Percentiles rank a stretch among this genome's conserved stretches.
Evolutionary conservation across 768 basidiomycete species (phyloP).

Genomic region (Tulasnella sp.): DNA sequence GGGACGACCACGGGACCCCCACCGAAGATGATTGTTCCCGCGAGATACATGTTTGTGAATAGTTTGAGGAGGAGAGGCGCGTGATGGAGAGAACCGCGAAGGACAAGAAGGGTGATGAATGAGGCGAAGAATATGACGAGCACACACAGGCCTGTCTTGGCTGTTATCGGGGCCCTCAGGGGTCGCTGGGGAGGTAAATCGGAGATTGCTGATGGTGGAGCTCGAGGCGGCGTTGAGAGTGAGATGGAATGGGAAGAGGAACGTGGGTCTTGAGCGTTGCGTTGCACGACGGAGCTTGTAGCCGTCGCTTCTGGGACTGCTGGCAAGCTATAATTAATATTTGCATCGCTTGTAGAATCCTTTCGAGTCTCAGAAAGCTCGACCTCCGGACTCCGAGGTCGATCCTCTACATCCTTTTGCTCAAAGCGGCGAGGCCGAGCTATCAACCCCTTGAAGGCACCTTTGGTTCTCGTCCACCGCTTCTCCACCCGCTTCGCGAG

Average conservation of each 20-base stretch:
- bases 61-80: conserved; percentile 22
- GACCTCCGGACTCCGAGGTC: not conserved
- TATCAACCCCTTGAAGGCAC: not conserved
- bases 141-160: conserved; percentile 21
- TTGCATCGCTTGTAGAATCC: not conserved
- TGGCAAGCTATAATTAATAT: not conserved
- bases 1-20: conserved; percentile 55
- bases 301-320: not conserved
- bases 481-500: not conserved
- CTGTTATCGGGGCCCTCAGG: conserved; percentile 22
- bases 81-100: conserved; percentile 17
- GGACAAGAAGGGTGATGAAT: not conserved
- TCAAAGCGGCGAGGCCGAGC: not conserved
- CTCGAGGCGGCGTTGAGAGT: not conserved
- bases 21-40: conserved; percentile 43
- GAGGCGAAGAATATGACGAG: not conserved
- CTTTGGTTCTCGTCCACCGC: conserved; percentile 3
- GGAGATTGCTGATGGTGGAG: not conserved
- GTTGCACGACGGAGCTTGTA: not conserved
- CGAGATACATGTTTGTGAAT: conserved; percentile 43
- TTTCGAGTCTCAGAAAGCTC: not conserved
- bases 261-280: not conserved
- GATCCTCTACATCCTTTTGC: not conserved
- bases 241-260: not conserved
- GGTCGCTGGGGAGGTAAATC: not conserved